phyloP scores from a whole-genome alignment of 2,329 filamentous ascomycete species.

The Penicillium psychrosexuale region DNA sequence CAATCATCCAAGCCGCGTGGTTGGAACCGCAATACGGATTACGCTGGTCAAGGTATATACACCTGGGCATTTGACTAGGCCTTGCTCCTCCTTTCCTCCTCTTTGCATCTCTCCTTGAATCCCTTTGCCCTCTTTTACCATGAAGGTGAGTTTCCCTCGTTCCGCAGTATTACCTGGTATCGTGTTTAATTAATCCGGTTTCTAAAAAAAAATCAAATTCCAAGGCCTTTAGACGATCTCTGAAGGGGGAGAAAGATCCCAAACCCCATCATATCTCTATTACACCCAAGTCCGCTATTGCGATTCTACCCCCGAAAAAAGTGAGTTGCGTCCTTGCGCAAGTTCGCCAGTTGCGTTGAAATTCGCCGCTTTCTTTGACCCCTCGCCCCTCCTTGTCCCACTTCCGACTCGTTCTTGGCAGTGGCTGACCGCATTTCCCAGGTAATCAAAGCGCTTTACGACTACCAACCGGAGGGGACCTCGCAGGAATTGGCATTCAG shows the following conservation, averaged over 20 bases:
- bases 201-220: slow-evolving; percentile 32
- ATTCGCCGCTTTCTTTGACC: not conserved
- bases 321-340: slow-evolving; percentile 49
- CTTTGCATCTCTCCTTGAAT: slow-evolving; percentile 9
- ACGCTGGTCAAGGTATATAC: slow-evolving; percentile 1
- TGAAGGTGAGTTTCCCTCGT: slow-evolving; percentile 23
- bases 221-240: slow-evolving; percentile 77
- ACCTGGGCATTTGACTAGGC: not conserved
- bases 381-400: slow-evolving; percentile 6
- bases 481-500: slow-evolving; percentile 83
- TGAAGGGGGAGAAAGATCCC: slow-evolving; percentile 79
- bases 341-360: not conserved
- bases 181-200: slow-evolving; percentile 13
- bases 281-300: slow-evolving; percentile 78
- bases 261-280: slow-evolving; percentile 68
- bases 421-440: slow-evolving; percentile 40
- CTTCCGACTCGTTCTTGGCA: slow-evolving; percentile 22
- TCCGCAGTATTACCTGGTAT: slow-evolving; percentile 7
- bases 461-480: slow-evolving; percentile 70
- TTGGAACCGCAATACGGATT: slow-evolving; percentile 21
- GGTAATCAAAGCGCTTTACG: slow-evolving; percentile 97
- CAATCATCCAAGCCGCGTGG: slow-evolving; percentile 14
- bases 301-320: slow-evolving; percentile 91
- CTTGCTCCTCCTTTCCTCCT: slow-evolving; percentile 5
- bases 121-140: not conserved